These are phyloP conservation scores for Mycena amicta DNA, from an alignment of 768 basidiomycete genomes.

Conservation along the genomic window DNA sequence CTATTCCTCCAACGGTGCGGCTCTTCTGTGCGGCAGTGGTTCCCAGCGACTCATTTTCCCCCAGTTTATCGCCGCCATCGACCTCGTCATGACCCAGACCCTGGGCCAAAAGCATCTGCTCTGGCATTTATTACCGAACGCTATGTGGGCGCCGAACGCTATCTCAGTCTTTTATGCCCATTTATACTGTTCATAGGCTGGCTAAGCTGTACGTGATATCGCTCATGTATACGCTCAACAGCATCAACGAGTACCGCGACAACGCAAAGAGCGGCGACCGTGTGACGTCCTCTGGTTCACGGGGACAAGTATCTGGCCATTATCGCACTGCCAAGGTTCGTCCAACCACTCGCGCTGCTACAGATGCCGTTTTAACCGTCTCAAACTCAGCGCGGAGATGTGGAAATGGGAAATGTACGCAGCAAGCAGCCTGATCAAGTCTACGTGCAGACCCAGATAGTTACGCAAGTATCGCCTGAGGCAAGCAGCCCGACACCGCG, in stretches of 20 bases:
- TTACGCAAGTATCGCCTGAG: neutral
- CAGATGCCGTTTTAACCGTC: neutral
- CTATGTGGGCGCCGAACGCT: neutral
- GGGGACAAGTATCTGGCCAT: conserved; percentile 1
- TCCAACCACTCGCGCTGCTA: neutral
- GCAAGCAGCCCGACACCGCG: neutral
- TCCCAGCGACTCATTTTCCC: too few relatives aligned
- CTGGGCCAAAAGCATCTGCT: neutral
- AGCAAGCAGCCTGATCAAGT: neutral
- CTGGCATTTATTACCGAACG: neutral
- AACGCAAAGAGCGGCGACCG: neutral
- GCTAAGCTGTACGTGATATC: neutral
- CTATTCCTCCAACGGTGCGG: neutral
- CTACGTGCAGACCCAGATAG: neutral
- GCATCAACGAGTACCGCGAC: neutral
- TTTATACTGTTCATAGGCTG: neutral
- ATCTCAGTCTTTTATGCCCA: neutral
- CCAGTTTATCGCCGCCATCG: neutral
- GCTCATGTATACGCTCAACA: neutral
- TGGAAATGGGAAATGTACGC: neutral
- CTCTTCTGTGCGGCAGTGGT: neutral
- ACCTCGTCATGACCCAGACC: neutral
- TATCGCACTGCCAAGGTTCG: conserved; percentile 1
- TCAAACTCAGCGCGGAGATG: neutral
- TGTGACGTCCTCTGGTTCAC: conserved; percentile 3